Evolutionary conservation across 2,329 filamentous ascomycete genomes (phyloP).

Genomic region (Curvularia verruculosa): DNA sequence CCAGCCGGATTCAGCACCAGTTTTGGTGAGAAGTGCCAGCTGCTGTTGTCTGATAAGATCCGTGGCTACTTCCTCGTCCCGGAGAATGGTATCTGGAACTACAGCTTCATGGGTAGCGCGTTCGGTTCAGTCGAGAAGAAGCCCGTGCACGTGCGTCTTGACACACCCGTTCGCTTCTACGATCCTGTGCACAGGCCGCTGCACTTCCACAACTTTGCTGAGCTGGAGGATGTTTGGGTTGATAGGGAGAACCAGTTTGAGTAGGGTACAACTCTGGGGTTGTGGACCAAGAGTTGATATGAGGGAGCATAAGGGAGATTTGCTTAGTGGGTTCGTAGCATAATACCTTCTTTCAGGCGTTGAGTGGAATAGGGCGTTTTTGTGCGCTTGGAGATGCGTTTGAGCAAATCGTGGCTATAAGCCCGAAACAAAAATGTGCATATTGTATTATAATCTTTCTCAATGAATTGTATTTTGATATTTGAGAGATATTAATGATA

Average conservation of each 20-base stretch:
- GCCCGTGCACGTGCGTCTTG: slow-evolving; percentile 87
- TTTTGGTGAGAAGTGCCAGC: slow-evolving; percentile 95
- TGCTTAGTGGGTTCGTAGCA: not conserved
- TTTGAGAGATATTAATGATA: too few relatives aligned
- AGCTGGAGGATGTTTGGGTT: slow-evolving; percentile 96
- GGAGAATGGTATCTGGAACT: slow-evolving; percentile 91
- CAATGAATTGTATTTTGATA: slow-evolving; percentile 10
- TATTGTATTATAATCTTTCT: slow-evolving; percentile 30
- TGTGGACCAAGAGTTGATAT: not conserved
- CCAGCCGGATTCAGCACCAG: slow-evolving; percentile 89
- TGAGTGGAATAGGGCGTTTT: slow-evolving; percentile 18
- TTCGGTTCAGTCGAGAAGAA: slow-evolving; percentile 92
- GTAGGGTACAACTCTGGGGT: not conserved
- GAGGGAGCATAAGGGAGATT: not conserved
- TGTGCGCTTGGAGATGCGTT: slow-evolving; percentile 4
- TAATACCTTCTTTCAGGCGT: slow-evolving; percentile 11
- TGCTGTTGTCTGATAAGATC: slow-evolving; percentile 91
- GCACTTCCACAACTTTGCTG: slow-evolving; percentile 97
- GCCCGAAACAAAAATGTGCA: slow-evolving; percentile 22
- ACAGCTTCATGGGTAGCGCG: slow-evolving; percentile 93
- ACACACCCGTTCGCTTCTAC: slow-evolving; percentile 88
- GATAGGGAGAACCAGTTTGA: slow-evolving; percentile 93
- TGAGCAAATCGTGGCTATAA: slow-evolving; percentile 8
- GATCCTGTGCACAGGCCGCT: slow-evolving; percentile 88
- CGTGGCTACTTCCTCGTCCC: slow-evolving; percentile 96